phyloP scores from a whole-genome alignment of 768 basidiomycete genomes.

The Clitopilus hobsonii region DNA sequence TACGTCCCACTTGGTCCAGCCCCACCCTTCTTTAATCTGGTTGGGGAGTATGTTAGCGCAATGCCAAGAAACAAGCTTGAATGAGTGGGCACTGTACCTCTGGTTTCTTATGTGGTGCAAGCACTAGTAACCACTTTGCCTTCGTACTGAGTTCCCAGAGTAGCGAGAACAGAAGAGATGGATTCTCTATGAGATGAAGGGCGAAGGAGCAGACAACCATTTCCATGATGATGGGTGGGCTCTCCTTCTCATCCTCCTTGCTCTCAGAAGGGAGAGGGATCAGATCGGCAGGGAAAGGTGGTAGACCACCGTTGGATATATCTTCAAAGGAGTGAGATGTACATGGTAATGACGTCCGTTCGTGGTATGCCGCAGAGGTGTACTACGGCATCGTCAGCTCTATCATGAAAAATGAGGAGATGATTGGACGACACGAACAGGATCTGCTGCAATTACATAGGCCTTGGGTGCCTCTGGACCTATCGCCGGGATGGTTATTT shows the following conservation, averaged over 20 bases:
- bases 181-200: slow-evolving; percentile 58
- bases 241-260: slow-evolving; percentile 1
- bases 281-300: slow-evolving; percentile 20
- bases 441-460: slow-evolving; percentile 42
- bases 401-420: background rate
- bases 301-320: slow-evolving; percentile 54
- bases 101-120: slow-evolving; percentile 76
- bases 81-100: slow-evolving; percentile 37
- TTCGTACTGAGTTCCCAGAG: slow-evolving; percentile 62
- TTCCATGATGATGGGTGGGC: slow-evolving; percentile 31
- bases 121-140: slow-evolving; percentile 58
- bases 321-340: slow-evolving; percentile 58
- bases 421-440: slow-evolving; percentile 29
- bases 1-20: slow-evolving; percentile 59
- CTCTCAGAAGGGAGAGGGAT: background rate
- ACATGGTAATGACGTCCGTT: slow-evolving; percentile 51
- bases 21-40: slow-evolving; percentile 67
- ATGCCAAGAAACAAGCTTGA: background rate
- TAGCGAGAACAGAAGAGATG: slow-evolving; percentile 60
- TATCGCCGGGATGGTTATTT: slow-evolving; percentile 25
- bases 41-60: background rate
- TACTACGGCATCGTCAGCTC: slow-evolving; percentile 32
- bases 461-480: slow-evolving; percentile 28
- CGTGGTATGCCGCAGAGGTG: slow-evolving; percentile 53
- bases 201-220: slow-evolving; percentile 74